Evolutionary conservation across 2,329 filamentous ascomycete species (phyloP).

Genomic region (Colletotrichum falcatum): DNA sequence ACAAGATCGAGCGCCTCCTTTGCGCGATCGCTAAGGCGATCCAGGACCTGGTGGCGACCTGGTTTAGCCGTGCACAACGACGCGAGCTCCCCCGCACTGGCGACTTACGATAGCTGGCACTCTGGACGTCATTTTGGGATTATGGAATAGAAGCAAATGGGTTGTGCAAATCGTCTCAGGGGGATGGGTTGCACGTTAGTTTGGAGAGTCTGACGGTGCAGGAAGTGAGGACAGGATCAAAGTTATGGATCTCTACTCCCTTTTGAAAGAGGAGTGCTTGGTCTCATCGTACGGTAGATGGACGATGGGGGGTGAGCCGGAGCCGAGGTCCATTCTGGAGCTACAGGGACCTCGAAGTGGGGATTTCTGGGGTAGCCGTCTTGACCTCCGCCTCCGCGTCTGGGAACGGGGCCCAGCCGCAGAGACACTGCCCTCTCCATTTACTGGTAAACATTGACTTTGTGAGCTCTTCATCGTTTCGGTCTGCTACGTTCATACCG

Average conservation of each 20-base stretch:
- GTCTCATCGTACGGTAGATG: conserved; percentile 34
- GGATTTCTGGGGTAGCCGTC: conserved; percentile 39
- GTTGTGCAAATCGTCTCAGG: conserved; percentile 4
- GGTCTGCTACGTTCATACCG: not conserved
- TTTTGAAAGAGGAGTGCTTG: conserved; percentile 32
- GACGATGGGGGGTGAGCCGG: conserved; percentile 28
- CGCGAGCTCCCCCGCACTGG: conserved; percentile 20
- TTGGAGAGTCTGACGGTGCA: not conserved
- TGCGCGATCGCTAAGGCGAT: conserved; percentile 83
- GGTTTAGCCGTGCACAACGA: conserved; percentile 26
- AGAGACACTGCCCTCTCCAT: not conserved
- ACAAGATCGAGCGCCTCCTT: conserved; percentile 88
- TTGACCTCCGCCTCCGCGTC: conserved; percentile 36
- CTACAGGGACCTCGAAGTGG: conserved; percentile 37
- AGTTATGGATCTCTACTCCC: conserved; percentile 9
- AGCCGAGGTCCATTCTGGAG: conserved; percentile 39
- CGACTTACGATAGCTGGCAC: conserved; percentile 45
- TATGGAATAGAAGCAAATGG: not conserved
- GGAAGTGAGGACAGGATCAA: not conserved
- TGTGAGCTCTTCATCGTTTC: not conserved
- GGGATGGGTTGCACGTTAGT: not conserved
- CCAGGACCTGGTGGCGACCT: conserved; percentile 53
- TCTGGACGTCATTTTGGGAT: conserved; percentile 44
- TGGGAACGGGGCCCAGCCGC: conserved; percentile 20
- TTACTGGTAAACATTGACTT: not conserved